Base-by-base conservation (phyloP, 148 eudicot genomes). In the Arctostaphylos glauca region DNA sequence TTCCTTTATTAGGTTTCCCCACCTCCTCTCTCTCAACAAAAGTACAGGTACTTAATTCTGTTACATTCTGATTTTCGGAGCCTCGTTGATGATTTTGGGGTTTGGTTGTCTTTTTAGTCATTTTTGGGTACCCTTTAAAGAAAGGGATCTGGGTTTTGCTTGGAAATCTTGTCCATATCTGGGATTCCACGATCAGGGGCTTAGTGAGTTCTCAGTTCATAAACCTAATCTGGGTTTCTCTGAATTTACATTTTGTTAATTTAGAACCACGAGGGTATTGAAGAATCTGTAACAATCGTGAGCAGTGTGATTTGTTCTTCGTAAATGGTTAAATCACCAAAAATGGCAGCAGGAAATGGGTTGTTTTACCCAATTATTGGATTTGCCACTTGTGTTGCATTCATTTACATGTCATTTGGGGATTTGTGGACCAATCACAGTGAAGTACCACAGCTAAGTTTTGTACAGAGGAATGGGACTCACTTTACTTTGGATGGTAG, bases 401-500 rank as follows among this genome's bases (percentile, higher is more conserved):
- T 94, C 77, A 60, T 93, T 2, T 96, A 92, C 87, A 77, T 94
- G 91, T 88, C 94, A 31, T 92, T 94, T 86, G 99, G 95, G 77
- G 99, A 90, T 47, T 74, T 90, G 46, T 87, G 91, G 86, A 59
- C 83, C 41, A 80, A 64, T 77, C 82, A 79, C 43, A 76, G 84
- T 12, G 78, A 66, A 9, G 81, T 81, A 38, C 84, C 85, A 3
- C 72, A 78, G 19, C 77, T 90, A 84, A 92, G 93, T 78, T 96
- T 96, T 88, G 97, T 94, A 78, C 88, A 83, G 83, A 92, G 94
- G 64, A 91, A 92, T 88, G 99, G 97, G 52, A 91, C 90, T 81
- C 98, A 93, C 85, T 93, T 96, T 84, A 62, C 86, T 77, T 82
- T 94, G 74, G 98, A 96, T 85, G 97, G 93, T n/a, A 84, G 81